Percentiles rank a stretch among this genome's conserved stretches.
phyloP scores from a whole-genome alignment of 2,329 filamentous ascomycete species.

The Dactylellina parvicollis region DNA sequence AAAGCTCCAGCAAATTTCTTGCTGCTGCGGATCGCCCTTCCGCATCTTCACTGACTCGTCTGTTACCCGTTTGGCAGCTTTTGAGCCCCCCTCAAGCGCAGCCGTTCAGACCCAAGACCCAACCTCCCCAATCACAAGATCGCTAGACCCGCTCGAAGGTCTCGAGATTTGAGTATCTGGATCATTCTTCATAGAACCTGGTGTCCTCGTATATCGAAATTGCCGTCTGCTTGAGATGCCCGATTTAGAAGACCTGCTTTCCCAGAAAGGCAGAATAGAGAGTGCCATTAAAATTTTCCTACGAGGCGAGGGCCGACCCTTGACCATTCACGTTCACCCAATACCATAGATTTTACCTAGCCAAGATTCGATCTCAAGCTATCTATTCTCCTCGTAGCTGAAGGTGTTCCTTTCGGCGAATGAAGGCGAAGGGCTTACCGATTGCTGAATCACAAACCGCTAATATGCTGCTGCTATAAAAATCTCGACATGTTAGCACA shows the following conservation, averaged over 20 bases:
- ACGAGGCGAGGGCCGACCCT: slow-evolving; percentile 20
- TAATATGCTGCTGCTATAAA: slow-evolving; percentile 17
- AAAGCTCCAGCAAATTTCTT: slow-evolving; percentile 25
- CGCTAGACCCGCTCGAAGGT: slow-evolving; percentile 18
- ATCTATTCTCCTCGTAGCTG: slow-evolving; percentile 23
- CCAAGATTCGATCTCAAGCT: neutral
- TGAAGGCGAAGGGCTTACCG: slow-evolving; percentile 6
- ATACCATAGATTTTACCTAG: slow-evolving; percentile 13
- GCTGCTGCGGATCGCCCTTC: slow-evolving; percentile 48
- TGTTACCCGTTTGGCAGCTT: neutral
- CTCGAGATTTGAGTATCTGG: slow-evolving; percentile 50
- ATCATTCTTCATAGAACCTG: slow-evolving; percentile 15
- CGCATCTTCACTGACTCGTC: slow-evolving; percentile 29
- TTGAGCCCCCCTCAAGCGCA: slow-evolving; percentile 19
- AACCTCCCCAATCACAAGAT: slow-evolving; percentile 33
- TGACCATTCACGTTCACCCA: slow-evolving; percentile 9
- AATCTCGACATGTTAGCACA: neutral
- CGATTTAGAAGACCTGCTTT: slow-evolving; percentile 42
- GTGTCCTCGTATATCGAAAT: slow-evolving; percentile 42
- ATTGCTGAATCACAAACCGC: slow-evolving; percentile 18
- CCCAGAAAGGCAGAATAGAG: slow-evolving; percentile 51
- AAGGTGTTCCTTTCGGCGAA: slow-evolving; percentile 9
- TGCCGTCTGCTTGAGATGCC: slow-evolving; percentile 47
- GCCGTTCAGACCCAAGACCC: neutral
- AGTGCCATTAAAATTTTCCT: slow-evolving; percentile 24